Evolutionary conservation across 2,329 filamentous ascomycete genomes (phyloP), one percentile per base, ranked within the genome.

Genomic region (Scedosporium dehoogii): DNA sequence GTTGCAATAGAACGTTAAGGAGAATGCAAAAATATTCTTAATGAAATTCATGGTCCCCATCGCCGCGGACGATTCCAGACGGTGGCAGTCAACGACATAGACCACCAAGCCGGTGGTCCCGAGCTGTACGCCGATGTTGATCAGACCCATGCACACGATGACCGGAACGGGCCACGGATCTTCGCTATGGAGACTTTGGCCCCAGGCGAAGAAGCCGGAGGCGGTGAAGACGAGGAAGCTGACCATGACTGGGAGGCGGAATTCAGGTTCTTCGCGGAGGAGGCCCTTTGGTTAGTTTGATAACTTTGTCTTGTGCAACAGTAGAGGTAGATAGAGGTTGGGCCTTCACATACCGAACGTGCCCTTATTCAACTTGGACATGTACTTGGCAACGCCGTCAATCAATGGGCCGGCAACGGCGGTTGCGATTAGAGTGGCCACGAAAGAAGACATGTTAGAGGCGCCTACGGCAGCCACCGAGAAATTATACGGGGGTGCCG

Each of bases 21-120:
- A 70, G 55, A 75, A 76, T 1, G 73, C 70, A 59, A 76, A 74
- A 57, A 75, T 61, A 61, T 74, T 76, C 68, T 75, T 76, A 53
- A 73, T 63, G 59, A 74, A 75, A 63, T 73, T 75, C 71, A 76
- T 74, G 18, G 69, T 67, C 0, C 73, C 72, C 57, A 76, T 73
- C 0, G 73, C 73, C 63, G 75, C 73, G 14, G 72, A 72, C 1
- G 73, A 73, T 58, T 73, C 71, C 46, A 72, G 67, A 16, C 72
- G 70, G 66, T 76, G 74, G 62, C 73, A 74, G 67, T 76, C 74
- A 44, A 72, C 70, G 3, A 75, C 68, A 57, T 76, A 76, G 0
- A 73, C 73, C 3, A 75, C 70, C 1, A 75, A 70, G 5, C 72
- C 70, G 0, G 73, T 74, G 3, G 71, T 73, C 10, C 72, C 72